A percentile compares a stretch with the other conserved stretches of the same genome.
Evolutionary conservation across 140 eudicot species (phyloP).

Genomic region (Senecio squalidus): DNA sequence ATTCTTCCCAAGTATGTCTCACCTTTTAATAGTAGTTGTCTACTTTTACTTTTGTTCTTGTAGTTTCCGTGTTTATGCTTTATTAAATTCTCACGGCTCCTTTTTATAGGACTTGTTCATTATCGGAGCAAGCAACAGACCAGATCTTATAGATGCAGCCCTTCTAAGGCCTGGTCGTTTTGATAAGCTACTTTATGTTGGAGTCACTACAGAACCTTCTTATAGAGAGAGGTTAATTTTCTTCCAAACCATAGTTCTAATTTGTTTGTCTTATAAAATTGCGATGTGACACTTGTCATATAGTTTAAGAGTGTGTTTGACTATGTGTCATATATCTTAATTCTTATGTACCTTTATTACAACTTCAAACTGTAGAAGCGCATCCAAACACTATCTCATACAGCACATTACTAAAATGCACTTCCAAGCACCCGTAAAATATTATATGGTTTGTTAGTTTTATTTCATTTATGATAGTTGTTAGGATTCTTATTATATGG

Average conservation of each 20-base stretch:
- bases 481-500: neutral
- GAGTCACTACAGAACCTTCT: slow-evolving; percentile 81
- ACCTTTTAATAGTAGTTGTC: neutral
- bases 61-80: slow-evolving; percentile 10
- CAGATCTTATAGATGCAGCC: slow-evolving; percentile 95
- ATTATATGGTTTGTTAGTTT: neutral
- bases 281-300: neutral
- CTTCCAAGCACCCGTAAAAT: neutral
- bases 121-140: slow-evolving; percentile 95
- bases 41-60: slow-evolving; percentile 7
- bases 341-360: neutral
- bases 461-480: neutral
- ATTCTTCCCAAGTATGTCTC: slow-evolving; percentile 75
- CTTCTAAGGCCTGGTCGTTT: slow-evolving; percentile 98
- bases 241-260: slow-evolving; percentile 6
- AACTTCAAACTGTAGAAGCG: neutral
- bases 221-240: slow-evolving; percentile 71
- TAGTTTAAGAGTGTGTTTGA: neutral
- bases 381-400: neutral
- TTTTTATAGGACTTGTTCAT: slow-evolving; percentile 71
- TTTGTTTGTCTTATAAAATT: neutral
- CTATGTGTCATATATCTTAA: neutral
- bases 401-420: neutral
- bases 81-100: neutral
- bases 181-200: slow-evolving; percentile 97